Conservation (phyloP, 2,329 filamentous ascomycete genomes). For the Cytospora mali region DNA sequence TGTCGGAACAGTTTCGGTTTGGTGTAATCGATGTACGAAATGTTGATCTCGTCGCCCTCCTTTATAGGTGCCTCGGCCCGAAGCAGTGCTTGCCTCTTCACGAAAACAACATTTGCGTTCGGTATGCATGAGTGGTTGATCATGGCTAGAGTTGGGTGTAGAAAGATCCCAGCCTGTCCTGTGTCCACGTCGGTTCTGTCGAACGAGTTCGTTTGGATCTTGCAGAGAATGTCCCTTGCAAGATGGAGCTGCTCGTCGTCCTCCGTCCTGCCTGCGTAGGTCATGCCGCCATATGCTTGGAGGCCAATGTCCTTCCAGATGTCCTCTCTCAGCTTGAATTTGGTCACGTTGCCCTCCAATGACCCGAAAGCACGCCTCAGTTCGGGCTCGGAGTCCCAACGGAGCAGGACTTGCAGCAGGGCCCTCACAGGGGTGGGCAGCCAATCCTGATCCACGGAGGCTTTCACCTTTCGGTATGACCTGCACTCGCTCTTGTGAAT, state of each 20-base stretch:
- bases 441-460: conserved; percentile 35
- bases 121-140: conserved; percentile 65
- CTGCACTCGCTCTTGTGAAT: conserved; percentile 60
- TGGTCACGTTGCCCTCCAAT: conserved; percentile 51
- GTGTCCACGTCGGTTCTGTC: conserved; percentile 57
- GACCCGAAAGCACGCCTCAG: conserved; percentile 38
- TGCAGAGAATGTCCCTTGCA: conserved; percentile 55
- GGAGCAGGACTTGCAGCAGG: conserved; percentile 53
- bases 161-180: conserved; percentile 56
- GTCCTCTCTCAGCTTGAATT: conserved; percentile 39
- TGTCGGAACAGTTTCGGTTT: conserved; percentile 47
- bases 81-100: conserved; percentile 53
- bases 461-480: conserved; percentile 43
- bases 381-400: conserved; percentile 36
- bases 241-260: conserved; percentile 40
- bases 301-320: conserved; percentile 52
- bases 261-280: conserved; percentile 46
- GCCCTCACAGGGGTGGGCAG: conserved; percentile 60
- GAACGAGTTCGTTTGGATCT: conserved; percentile 66
- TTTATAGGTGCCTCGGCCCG: conserved; percentile 53
- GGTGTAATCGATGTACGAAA: conserved; percentile 62
- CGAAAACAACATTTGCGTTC: conserved; percentile 60
- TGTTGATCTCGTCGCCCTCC: conserved; percentile 58
- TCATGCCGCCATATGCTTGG: conserved; percentile 53
- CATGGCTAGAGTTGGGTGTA: conserved; percentile 60